Evolutionary conservation across 2,329 filamentous ascomycete genomes (phyloP).

Genomic region (Lecanoromycetidae sp.): DNA sequence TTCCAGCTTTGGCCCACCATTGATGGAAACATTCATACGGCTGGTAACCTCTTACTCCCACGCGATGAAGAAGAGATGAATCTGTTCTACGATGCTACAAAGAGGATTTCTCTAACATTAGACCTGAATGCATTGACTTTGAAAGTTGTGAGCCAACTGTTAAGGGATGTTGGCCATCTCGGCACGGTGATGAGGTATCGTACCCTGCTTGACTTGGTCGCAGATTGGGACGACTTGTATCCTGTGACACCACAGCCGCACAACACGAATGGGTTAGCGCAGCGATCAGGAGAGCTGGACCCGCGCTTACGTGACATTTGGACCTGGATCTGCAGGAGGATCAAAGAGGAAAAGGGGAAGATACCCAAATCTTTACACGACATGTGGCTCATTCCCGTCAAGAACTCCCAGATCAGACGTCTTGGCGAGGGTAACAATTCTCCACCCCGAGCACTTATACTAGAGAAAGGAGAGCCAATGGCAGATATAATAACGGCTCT

Average conservation of each 20-base stretch:
- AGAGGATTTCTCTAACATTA: background rate
- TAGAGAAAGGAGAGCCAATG: background rate
- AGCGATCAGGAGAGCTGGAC: background rate
- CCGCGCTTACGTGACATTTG: background rate
- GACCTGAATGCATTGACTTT: background rate
- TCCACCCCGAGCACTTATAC: conserved; percentile 3
- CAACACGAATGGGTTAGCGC: background rate
- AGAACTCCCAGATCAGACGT: background rate
- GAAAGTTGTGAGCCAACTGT: background rate
- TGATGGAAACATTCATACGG: background rate
- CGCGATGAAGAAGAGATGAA: conserved; percentile 3
- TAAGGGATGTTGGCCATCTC: background rate
- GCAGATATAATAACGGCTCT: background rate
- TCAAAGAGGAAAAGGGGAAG: background rate
- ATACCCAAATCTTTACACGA: background rate
- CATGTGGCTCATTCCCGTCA: conserved; percentile 9
- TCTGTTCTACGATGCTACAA: conserved; percentile 1
- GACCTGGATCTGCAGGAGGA: conserved; percentile 6
- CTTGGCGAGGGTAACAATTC: background rate
- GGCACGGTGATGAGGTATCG: conserved; percentile 1
- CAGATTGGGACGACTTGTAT: conserved; percentile 11
- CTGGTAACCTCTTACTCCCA: conserved; percentile 5
- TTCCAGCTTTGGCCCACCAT: conserved; percentile 13
- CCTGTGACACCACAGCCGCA: background rate
- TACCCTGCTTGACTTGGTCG: conserved; percentile 4